phyloP scores from a whole-genome alignment of 768 basidiomycete genomes.

The Lactifluus pinguis region DNA sequence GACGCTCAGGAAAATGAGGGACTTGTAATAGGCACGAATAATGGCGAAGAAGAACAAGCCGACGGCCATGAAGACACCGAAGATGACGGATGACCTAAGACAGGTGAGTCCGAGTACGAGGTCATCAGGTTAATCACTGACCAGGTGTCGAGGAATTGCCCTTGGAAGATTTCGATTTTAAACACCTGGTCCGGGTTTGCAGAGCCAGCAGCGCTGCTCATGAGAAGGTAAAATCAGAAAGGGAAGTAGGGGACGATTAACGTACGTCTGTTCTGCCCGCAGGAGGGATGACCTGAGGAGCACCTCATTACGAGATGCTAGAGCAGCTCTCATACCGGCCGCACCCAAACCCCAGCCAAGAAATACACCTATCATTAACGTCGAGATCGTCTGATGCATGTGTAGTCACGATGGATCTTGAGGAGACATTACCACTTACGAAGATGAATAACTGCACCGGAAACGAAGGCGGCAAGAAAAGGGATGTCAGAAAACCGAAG shows the following conservation, averaged over 20 bases:
- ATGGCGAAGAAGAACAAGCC: slow-evolving; percentile 37
- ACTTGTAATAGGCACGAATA: slow-evolving; percentile 38
- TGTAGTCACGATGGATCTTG: not conserved
- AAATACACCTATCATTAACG: slow-evolving; percentile 37
- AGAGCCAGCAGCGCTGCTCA: slow-evolving; percentile 26
- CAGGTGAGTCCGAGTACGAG: not conserved
- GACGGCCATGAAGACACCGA: slow-evolving; percentile 41
- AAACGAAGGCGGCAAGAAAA: slow-evolving; percentile 42
- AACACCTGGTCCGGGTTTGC: slow-evolving; percentile 33
- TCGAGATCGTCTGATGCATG: slow-evolving; percentile 29
- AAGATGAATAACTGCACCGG: slow-evolving; percentile 42
- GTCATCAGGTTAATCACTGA: slow-evolving; percentile 5
- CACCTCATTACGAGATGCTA: slow-evolving; percentile 31
- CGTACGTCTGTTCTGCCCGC: slow-evolving; percentile 28
- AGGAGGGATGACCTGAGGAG: slow-evolving; percentile 25
- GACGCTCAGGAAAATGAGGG: slow-evolving; percentile 36
- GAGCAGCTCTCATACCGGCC: slow-evolving; percentile 43
- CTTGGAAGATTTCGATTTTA: slow-evolving; percentile 36
- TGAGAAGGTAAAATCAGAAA: not conserved
- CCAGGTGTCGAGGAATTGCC: slow-evolving; percentile 41
- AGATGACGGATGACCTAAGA: slow-evolving; percentile 34
- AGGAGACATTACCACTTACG: slow-evolving; percentile 25
- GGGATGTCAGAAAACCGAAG: slow-evolving; percentile 33
- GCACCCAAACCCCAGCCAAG: slow-evolving; percentile 48
- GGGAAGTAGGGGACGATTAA: not conserved